Evolutionary conservation across 2,329 filamentous ascomycete genomes (phyloP).

Genomic region (Colletotrichum euphorbiae): DNA sequence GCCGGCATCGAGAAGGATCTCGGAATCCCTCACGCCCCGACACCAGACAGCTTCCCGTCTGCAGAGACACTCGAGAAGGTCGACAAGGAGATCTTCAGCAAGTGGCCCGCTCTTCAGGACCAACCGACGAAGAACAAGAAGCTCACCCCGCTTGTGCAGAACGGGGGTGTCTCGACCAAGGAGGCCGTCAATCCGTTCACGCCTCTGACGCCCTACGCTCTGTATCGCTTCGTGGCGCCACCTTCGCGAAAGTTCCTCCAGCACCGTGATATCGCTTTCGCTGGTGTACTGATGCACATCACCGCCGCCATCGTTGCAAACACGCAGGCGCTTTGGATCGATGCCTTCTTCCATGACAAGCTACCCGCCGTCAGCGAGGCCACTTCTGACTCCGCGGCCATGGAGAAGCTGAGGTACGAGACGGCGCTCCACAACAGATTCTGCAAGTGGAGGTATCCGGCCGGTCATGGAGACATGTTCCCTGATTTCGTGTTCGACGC

Average conservation of each 20-base stretch:
- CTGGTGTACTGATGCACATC: conserved; percentile 47
- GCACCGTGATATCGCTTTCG: conserved; percentile 47
- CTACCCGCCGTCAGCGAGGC: conserved; percentile 49
- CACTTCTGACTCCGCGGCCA: conserved; percentile 43
- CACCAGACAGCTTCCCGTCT: conserved; percentile 27
- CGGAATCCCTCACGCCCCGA: conserved; percentile 58
- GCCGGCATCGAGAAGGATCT: conserved; percentile 58
- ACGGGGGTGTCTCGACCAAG: conserved; percentile 31
- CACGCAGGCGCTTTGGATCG: conserved; percentile 59
- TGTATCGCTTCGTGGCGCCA: conserved; percentile 48
- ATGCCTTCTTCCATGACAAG: conserved; percentile 51
- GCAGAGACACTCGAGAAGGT: conserved; percentile 24
- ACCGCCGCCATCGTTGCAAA: conserved; percentile 49
- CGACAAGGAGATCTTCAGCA: conserved; percentile 33
- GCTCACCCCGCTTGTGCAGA: conserved; percentile 31
- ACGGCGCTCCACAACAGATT: conserved; percentile 75
- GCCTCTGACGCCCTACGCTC: conserved; percentile 38
- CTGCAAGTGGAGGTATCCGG: conserved; percentile 76
- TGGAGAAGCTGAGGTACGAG: conserved; percentile 61
- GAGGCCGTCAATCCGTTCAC: conserved; percentile 37
- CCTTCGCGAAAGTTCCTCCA: conserved; percentile 36
- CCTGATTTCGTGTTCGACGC: conserved; percentile 83
- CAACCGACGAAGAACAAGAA: conserved; percentile 36
- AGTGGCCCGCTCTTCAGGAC: conserved; percentile 30
- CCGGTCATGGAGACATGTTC: conserved; percentile 70